Percentiles rank a stretch among this genome's conserved stretches.
Conservation (phyloP, 306 rosid species). For the Potentilla sterilis region DNA sequence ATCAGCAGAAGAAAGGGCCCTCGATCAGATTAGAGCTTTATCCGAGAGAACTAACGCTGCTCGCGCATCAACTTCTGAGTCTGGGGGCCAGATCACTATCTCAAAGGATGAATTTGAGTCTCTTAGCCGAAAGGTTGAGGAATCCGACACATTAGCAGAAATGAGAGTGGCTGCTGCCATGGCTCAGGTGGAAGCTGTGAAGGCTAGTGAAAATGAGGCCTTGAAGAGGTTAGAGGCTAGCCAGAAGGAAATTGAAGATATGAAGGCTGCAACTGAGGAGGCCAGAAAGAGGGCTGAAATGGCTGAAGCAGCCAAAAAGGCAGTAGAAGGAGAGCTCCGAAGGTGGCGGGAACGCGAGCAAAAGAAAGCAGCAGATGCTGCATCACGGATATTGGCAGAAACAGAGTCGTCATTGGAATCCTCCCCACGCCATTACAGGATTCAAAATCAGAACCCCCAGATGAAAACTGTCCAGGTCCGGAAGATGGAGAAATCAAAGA, state of each 20-base stretch:
- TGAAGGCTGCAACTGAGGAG: conserved; percentile 66
- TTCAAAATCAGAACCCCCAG: conserved; percentile 57
- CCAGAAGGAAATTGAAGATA: conserved; percentile 77
- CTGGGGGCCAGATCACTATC: conserved; percentile 67
- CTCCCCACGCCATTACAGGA: conserved; percentile 63
- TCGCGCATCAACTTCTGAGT: conserved; percentile 86
- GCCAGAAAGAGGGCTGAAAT: conserved; percentile 77
- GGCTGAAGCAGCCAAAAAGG: conserved; percentile 97
- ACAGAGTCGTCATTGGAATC: conserved; percentile 52
- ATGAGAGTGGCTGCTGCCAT: conserved; percentile 95
- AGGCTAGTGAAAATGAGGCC: conserved; percentile 87
- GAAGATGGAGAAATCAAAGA: conserved; percentile 65
- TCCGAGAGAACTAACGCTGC: conserved; percentile 78
- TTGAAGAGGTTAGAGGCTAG: conserved; percentile 59
- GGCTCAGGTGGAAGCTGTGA: conserved; percentile 99
- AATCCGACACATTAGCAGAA: conserved; percentile 75
- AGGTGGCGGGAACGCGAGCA: conserved; percentile 93
- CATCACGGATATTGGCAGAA: conserved; percentile 77
- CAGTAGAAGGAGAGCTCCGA: conserved; percentile 84
- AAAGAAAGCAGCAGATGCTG: conserved; percentile 88
- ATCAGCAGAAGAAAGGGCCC: conserved; percentile 72
- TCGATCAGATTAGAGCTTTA: conserved; percentile 66
- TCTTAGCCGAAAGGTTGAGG: conserved; percentile 78
- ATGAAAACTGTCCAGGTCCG: conserved; percentile 38
- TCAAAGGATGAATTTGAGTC: conserved; percentile 85